A percentile compares a stretch with the other conserved stretches of the same genome.
Evolutionary conservation across 2,329 filamentous ascomycete species (phyloP).

Genomic region (Scedosporium aurantiacum): DNA sequence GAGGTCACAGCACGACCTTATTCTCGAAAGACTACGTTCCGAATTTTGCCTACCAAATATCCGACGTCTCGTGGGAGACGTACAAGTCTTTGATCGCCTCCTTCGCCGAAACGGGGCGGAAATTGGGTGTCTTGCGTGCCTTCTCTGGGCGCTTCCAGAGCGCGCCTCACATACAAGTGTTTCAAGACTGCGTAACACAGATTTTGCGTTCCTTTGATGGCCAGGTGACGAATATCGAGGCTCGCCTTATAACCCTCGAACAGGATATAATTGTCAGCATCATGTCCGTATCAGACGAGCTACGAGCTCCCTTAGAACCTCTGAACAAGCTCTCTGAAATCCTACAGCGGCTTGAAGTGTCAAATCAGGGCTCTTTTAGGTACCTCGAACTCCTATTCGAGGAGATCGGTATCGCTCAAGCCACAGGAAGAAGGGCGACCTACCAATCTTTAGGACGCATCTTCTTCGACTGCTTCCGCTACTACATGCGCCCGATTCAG

Average conservation of each 20-base stretch:
- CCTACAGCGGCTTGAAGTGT: constrained; percentile 43
- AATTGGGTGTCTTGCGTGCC: constrained; percentile 31
- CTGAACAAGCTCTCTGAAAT: constrained; percentile 51
- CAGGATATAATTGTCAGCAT: constrained; percentile 54
- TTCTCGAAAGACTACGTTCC: constrained; percentile 40
- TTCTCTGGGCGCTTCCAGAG: constrained; percentile 33
- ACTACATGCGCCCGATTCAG: constrained; percentile 70
- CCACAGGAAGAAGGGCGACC: constrained; percentile 49
- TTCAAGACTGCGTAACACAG: constrained; percentile 51
- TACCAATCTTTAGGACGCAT: constrained; percentile 56
- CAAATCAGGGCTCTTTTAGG: constrained; percentile 48
- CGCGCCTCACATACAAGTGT: constrained; percentile 56
- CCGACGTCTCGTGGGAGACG: constrained; percentile 37
- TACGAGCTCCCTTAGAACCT: constrained; percentile 41
- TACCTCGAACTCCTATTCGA: constrained; percentile 72
- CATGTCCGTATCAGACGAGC: constrained; percentile 46
- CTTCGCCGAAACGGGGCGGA: constrained; percentile 35
- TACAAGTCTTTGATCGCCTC: constrained; percentile 35
- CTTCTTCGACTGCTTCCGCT: constrained; percentile 71
- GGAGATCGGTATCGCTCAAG: constrained; percentile 56
- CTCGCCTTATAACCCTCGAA: constrained; percentile 42
- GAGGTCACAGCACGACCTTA: constrained; percentile 63
- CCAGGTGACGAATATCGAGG: constrained; percentile 48
- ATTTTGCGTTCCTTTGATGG: constrained; percentile 48
- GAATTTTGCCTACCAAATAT: constrained; percentile 31